Base-by-base conservation (phyloP, 164 flowering plant genomes). In the Tinospora cordifolia region DNA sequence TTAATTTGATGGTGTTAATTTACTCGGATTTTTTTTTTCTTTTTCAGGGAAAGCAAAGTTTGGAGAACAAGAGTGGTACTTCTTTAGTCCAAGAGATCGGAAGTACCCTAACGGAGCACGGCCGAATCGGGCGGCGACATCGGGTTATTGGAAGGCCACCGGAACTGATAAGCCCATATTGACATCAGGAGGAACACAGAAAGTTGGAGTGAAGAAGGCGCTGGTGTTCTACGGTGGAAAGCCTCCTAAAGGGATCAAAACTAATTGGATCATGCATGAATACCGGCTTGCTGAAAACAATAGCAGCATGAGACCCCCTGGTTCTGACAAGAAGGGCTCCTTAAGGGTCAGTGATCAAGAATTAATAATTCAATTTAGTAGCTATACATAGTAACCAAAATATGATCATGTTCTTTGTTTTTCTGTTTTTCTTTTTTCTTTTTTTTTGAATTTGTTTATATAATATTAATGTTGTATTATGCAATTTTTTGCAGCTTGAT, bases 181-280 rank as follows among this genome's bases (percentile, higher is more conserved):
- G 62, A 75, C 86, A 9, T 80, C 88, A 0, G 89, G 86, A 0
- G 91, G 96, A 36, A 81, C 81, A 22, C 91, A 88, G 65, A 89
- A 87, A 71, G 85, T 90, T 24, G 98, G 98, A 0, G 96, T 92
- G 22, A 92, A 90, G 80, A 92, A 92, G 72, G 94, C 98, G 0
- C 86, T 92, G 6, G 98, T 92, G 4, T 92, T 92, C 75, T 92
- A 92, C 60, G 85, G 89, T 63, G 98, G 98, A 1, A 87, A 83
- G 75, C 96, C 98, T 0, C 96, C 98, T 0, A 90, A 87, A 72
- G 98, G 98, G 17, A 75, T 87, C 54, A 92, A 92, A 65, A 90
- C 94, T 62, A 87, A 87, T 70, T 92, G 98, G 98, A 90, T 92
- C 76, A 92, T 92, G 98, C 98, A 92, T 68, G 98, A 92, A 65